Base-by-base conservation (phyloP, 2,329 filamentous ascomycete genomes). In the Davidsoniella australis region DNA sequence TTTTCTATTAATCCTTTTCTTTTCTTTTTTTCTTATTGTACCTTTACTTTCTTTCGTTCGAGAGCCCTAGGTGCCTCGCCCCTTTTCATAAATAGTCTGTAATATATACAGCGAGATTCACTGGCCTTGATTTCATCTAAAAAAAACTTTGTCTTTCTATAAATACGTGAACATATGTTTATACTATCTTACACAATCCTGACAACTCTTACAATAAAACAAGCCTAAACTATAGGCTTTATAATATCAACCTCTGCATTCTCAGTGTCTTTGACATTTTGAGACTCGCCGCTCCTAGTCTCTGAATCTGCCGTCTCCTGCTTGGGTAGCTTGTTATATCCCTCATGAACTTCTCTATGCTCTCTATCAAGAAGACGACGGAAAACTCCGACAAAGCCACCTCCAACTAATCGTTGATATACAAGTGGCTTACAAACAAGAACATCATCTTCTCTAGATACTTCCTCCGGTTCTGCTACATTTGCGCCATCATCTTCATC, bases 371-470 rank as follows among this genome's bases (percentile, higher is more conserved):
- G 61, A 58, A 61, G 61, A 40, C 61, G 59, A 7, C 64, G 60
- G 45, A 64, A 56, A 4, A 68, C 60, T 17, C 62, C 64, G 17
- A 68, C 56, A 45, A 68, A 68, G 1, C 66, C 66, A 20, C 66
- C 66, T 0, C 66, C 66, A 0, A 58, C 62, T 23, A 68, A 54
- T 36, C 62, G 59, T 29, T 64, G 62, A 3, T 64, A 65, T 4
- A 68, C 66, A 55, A 62, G 66, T 24, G 66, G 66, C 38, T 66
- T 59, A 59, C 68, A 66, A 8, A 68, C 60, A 44, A 65, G 61
- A 2, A 65, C 65, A 29, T 57, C 53, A 29, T 57, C 55, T 2
- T 53, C 51, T 33, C 29, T 9, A 2, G 8, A 10, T 10, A 3
- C 29, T 33, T 33, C 29, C 29, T 9, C 29, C 8, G 29, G 29